Evolutionary conservation across 768 basidiomycete species (phyloP).

Genomic region (Dendrothele bispora): DNA sequence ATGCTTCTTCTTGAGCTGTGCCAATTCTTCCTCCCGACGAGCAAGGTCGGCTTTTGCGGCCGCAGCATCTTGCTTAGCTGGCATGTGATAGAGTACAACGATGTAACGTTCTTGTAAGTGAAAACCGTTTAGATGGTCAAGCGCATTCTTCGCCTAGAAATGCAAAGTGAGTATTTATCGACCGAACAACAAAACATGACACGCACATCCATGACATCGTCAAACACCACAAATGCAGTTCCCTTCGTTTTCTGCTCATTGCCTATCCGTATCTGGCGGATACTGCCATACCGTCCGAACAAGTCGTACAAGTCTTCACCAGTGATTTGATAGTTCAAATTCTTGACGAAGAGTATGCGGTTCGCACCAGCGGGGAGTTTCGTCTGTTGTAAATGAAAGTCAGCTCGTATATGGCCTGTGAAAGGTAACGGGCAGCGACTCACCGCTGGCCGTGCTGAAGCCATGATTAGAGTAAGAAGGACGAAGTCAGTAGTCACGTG

Average conservation of each 20-base stretch:
- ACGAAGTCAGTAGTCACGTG: slow-evolving; percentile 2
- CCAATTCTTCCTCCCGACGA: slow-evolving; percentile 86
- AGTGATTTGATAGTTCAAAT: slow-evolving; percentile 88
- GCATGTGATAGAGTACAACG: slow-evolving; percentile 97
- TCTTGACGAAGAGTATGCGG: slow-evolving; percentile 91
- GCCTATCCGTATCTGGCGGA: slow-evolving; percentile 93
- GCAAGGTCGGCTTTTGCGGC: slow-evolving; percentile 92
- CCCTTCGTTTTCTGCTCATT: slow-evolving; percentile 91
- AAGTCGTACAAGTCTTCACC: slow-evolving; percentile 96
- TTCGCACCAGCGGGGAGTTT: slow-evolving; percentile 93
- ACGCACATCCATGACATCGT: slow-evolving; percentile 93
- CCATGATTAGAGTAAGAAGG: slow-evolving; percentile 41
- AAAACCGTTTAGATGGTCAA: slow-evolving; percentile 97
- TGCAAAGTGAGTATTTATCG: slow-evolving; percentile 14
- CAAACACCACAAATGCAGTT: slow-evolving; percentile 95
- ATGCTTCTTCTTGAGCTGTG: slow-evolving; percentile 83
- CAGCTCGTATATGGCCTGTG: neutral
- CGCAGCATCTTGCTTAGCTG: slow-evolving; percentile 93
- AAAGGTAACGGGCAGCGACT: slow-evolving; percentile 19
- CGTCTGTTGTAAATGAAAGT: slow-evolving; percentile 42
- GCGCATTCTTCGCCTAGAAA: slow-evolving; percentile 87
- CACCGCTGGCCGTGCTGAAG: slow-evolving; percentile 71
- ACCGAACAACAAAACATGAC: neutral
- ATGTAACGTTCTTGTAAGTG: slow-evolving; percentile 98
- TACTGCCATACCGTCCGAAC: slow-evolving; percentile 95